phyloP scores from a whole-genome alignment of 169 alveolate genomes.

The Eimeria brunetti region DNA sequence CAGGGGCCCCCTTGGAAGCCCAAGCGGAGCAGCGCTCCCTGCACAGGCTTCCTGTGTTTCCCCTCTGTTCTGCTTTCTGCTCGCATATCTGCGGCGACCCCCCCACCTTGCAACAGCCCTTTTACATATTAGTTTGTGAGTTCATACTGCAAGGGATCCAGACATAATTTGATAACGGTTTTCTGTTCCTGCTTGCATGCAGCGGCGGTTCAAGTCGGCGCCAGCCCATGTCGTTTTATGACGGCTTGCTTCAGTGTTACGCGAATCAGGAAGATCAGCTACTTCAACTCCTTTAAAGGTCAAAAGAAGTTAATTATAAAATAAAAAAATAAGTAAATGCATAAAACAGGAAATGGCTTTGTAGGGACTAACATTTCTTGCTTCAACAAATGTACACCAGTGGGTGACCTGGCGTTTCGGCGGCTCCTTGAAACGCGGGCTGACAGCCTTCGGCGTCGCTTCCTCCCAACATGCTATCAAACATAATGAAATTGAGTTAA shows the following conservation, averaged over 20 bases:
- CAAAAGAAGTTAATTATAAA: background rate
- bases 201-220: constrained; percentile 1
- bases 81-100: background rate
- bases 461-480: background rate
- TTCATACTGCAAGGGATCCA: background rate
- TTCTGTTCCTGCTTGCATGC: background rate
- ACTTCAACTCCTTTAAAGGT: background rate
- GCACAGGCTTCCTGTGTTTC: background rate
- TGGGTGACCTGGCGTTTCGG: background rate
- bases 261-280: background rate
- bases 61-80: background rate
- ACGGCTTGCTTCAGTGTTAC: background rate
- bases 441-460: background rate
- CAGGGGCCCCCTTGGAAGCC: constrained; percentile 26
- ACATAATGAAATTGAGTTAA: background rate
- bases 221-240: background rate
- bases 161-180: background rate
- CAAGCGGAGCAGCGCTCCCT: background rate
- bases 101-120: background rate
- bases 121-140: background rate
- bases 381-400: background rate
- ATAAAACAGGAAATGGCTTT: too few species aligned
- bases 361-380: too few species aligned
- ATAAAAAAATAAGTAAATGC: too few species aligned
- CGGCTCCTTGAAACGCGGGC: background rate